These are phyloP conservation scores for Cicer bijugum DNA, from an alignment of 306 rosid species.

Conservation along the genomic window DNA sequence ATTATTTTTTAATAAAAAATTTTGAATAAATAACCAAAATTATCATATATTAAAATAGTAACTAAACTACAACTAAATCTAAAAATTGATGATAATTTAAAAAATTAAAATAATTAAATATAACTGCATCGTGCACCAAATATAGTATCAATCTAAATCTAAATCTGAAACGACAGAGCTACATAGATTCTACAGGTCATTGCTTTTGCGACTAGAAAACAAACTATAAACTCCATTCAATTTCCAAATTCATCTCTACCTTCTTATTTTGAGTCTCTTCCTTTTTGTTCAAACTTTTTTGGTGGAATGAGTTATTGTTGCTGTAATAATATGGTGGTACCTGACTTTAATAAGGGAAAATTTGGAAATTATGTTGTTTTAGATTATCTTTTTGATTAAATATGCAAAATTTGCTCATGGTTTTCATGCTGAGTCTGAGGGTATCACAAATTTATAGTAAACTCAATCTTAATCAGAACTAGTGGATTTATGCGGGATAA, in stretches of 20 bases:
- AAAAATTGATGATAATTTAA: no score
- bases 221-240: neutral
- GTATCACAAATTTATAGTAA: no score
- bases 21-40: no score
- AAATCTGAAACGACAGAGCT: no score
- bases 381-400: neutral
- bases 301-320: slow-evolving; percentile 7
- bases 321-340: neutral
- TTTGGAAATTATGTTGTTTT: neutral
- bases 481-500: no score
- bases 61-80: no score
- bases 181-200: neutral
- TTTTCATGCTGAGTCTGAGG: neutral
- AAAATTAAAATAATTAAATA: no score
- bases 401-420: neutral
- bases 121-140: no score
- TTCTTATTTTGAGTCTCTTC: neutral
- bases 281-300: neutral
- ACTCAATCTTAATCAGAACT: no score
- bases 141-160: no score
- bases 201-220: neutral
- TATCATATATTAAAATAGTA: no score
- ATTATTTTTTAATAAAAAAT: no score
- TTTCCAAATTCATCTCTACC: neutral
- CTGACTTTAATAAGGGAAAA: neutral